Base-by-base conservation (phyloP, 805 yeast genomes). In the Soucietia sequanensis region DNA sequence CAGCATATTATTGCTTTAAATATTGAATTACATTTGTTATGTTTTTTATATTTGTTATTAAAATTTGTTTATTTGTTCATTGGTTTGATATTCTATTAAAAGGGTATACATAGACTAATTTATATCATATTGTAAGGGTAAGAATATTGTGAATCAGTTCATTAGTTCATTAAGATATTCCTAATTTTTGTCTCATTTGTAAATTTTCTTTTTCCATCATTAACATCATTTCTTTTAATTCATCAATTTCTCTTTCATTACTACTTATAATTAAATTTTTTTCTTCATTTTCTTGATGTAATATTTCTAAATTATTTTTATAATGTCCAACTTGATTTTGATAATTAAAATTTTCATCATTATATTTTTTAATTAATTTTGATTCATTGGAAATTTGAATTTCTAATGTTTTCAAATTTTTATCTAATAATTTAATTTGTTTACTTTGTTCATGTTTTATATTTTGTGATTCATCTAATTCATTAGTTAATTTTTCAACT, bases 341-440 rank as follows among this genome's bases (percentile, higher is more conserved):
- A 40, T 73, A 70, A 34, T 71, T 70, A 41, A 72, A 64, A 48
- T 77, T 78, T 44, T 82, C 89, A 33, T 74, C 80, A 40, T 75
- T 75, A 38, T 79, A 78, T 34, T 70, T 60, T 33, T 70, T 67
- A 23, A 76, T 65, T 16, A 77, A 70, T 29, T 64, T 65, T 3
- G 65, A 50, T 44, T 81, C 82, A 42, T 68, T 75, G 19, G 70
- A 76, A 34, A 70, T 67, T 30, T 76, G 69, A 23, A 68, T 65
- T 37, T 74, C 71, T 30, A 81, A 57, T 19, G 80, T 81, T 32
- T 74, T 75, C 20, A 80, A 59, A 4, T 70, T 60, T 41, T 81
- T 71, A 43, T 78, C 78, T 27, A 81, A 56, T 20, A 52, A 62
- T 42, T 72, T 72, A 16, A 70, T 58, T 22, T 62, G 60, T 48